phyloP scores from a whole-genome alignment of 139 green algal genomes.

The Ettlia oleoabundans region DNA sequence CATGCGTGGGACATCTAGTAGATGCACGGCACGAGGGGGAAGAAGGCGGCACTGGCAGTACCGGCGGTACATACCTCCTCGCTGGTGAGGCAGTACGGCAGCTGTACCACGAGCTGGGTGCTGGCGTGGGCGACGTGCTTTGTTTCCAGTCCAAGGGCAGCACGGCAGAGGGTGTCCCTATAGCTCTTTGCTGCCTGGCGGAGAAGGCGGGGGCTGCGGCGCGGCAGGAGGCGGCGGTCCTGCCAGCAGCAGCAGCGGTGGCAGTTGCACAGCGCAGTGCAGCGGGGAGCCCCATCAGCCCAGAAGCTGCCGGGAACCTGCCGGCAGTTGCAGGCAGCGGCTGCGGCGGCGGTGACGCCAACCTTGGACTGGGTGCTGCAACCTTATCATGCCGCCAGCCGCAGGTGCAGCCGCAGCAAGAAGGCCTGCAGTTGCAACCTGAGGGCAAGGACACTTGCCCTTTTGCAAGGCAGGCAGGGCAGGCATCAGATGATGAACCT shows the following conservation, averaged over 20 bases:
- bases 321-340: background rate
- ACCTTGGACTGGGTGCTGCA: too few species aligned
- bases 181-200: background rate
- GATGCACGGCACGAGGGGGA: background rate
- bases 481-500: background rate
- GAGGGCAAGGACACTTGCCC: too few species aligned
- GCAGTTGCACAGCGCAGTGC: background rate
- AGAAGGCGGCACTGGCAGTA: background rate
- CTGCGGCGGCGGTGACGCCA: too few species aligned
- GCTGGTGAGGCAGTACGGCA: constrained; percentile 1
- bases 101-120: constrained; percentile 1
- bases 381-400: too few species aligned
- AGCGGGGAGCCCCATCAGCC: background rate
- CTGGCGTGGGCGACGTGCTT: background rate
- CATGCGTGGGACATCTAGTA: background rate
- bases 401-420: too few species aligned
- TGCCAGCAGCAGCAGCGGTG: background rate
- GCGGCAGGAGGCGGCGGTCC: background rate
- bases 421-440: too few species aligned
- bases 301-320: background rate
- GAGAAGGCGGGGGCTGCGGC: background rate
- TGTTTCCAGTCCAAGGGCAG: background rate
- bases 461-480: too few species aligned
- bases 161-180: background rate
- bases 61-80: background rate